phyloP scores from a whole-genome alignment of 1,284 basidiomycete genomes.

The Marasmius tenuissimus region DNA sequence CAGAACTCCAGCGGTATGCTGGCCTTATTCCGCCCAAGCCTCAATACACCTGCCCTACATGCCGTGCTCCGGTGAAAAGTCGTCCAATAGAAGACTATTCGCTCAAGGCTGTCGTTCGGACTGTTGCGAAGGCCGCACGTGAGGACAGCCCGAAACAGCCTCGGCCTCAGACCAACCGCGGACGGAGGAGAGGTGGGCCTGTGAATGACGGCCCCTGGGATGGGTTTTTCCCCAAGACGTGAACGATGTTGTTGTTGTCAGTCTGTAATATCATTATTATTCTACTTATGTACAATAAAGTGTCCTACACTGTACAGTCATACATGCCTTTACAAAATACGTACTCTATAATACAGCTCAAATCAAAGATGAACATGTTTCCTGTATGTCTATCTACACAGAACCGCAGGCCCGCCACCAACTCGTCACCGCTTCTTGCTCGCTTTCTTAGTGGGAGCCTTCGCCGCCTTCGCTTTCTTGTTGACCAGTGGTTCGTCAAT shows the following conservation, averaged over 20 bases:
- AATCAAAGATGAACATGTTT: neutral
- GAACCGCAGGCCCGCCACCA: neutral
- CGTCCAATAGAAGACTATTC: conserved; percentile 60
- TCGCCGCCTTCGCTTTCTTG: conserved; percentile 36
- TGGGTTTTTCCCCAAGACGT: conserved; percentile 46
- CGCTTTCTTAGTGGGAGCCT: conserved; percentile 33
- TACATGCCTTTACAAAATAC: neutral
- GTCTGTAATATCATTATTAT: neutral
- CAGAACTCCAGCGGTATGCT: conserved; percentile 21
- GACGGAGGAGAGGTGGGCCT: conserved; percentile 9
- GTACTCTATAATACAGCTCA: neutral
- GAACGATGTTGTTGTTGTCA: neutral
- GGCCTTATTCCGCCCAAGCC: conserved; percentile 33
- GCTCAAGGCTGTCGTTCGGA: conserved; percentile 54
- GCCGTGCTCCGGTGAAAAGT: conserved; percentile 46
- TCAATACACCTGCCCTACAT: conserved; percentile 66
- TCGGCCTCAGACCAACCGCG: conserved; percentile 9
- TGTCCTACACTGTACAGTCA: neutral
- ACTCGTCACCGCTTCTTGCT: conserved; percentile 30
- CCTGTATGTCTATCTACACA: neutral
- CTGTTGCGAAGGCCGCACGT: conserved; percentile 44
- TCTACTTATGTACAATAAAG: conserved; percentile 2
- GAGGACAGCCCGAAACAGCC: conserved; percentile 40
- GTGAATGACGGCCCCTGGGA: conserved; percentile 43
- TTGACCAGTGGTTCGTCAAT: conserved; percentile 46